Percentiles rank a stretch among this genome's conserved stretches.
These are phyloP conservation scores for Solidago caesia DNA, from an alignment of 129 eudicot genomes.

Conservation along the genomic window DNA sequence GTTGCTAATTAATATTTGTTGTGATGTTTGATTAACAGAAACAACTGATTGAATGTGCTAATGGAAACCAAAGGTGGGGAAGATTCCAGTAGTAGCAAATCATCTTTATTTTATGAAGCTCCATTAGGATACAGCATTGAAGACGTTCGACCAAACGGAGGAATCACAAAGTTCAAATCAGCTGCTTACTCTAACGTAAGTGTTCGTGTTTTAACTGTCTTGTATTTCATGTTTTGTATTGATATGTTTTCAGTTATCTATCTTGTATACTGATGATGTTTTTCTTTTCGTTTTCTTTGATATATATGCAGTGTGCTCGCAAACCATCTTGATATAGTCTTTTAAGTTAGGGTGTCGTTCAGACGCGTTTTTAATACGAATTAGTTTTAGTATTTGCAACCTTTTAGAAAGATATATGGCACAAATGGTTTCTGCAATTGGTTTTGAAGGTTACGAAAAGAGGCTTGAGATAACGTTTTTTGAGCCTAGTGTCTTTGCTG, in stretches of 20 bases:
- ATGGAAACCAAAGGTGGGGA: conserved; percentile 85
- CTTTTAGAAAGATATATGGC: background rate
- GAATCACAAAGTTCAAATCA: conserved; percentile 83
- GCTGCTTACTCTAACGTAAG: conserved; percentile 98
- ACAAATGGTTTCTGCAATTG: background rate
- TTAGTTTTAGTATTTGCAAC: conserved; percentile 26
- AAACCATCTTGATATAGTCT: conserved; percentile 74
- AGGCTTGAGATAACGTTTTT: background rate
- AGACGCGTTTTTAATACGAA: background rate
- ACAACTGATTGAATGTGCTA: conserved; percentile 46
- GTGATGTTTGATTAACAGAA: no score
- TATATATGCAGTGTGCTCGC: conserved; percentile 61
- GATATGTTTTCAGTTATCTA: background rate
- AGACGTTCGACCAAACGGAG: conserved; percentile 93
- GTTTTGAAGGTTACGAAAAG: conserved; percentile 4
- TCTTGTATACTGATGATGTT: no score
- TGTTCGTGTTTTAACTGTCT: background rate
- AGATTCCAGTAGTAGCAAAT: conserved; percentile 54
- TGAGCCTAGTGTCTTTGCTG: background rate
- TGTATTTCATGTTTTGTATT: background rate
- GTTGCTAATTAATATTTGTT: no score
- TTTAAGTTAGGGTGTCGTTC: conserved; percentile 8
- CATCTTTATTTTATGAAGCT: conserved; percentile 69
- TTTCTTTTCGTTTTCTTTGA: background rate
- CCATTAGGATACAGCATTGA: conserved; percentile 91